These are phyloP conservation scores for Starmerella riodocensis DNA, from an alignment of 805 yeast genomes.

Conservation along the genomic window DNA sequence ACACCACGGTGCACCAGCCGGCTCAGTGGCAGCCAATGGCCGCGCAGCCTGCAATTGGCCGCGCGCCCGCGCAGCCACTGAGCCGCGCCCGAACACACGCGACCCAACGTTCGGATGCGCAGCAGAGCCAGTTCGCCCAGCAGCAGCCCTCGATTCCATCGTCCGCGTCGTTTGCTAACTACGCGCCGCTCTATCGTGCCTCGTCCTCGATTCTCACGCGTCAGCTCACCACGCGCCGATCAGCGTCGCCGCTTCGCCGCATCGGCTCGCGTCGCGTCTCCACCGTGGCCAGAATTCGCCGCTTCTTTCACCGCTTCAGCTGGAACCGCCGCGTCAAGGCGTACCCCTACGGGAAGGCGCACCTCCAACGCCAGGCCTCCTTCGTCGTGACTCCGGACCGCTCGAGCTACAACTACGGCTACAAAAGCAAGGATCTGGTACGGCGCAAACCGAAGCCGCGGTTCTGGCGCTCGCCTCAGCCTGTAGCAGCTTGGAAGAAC, in stretches of 20 bases:
- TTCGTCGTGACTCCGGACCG: constrained; percentile 20
- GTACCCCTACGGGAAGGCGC: constrained; percentile 11
- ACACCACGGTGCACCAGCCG: too few species aligned
- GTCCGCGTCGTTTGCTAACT: too few species aligned
- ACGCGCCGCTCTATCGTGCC: not conserved
- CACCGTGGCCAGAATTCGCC: constrained; percentile 7
- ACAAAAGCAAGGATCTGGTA: constrained; percentile 12
- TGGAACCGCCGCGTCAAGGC: constrained; percentile 10
- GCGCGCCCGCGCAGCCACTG: too few species aligned
- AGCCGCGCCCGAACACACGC: too few species aligned
- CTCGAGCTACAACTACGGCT: constrained; percentile 12
- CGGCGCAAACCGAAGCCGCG: constrained; percentile 14
- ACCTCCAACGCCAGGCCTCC: constrained; percentile 17
- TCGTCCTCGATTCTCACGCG: not conserved
- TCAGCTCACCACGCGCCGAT: not conserved
- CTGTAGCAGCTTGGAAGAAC: constrained; percentile 16
- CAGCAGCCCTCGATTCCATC: too few species aligned
- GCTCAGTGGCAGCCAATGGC: too few species aligned
- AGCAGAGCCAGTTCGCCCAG: too few species aligned
- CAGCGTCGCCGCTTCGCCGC: not conserved
- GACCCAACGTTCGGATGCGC: too few species aligned
- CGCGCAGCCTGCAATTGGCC: too few species aligned
- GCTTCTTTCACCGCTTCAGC: constrained; percentile 9
- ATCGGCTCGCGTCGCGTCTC: constrained; percentile 1
- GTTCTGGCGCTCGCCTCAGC: constrained; percentile 13